phyloP scores from a whole-genome alignment of 495 filamentous ascomycete species.

The Penicillium argentinense region DNA sequence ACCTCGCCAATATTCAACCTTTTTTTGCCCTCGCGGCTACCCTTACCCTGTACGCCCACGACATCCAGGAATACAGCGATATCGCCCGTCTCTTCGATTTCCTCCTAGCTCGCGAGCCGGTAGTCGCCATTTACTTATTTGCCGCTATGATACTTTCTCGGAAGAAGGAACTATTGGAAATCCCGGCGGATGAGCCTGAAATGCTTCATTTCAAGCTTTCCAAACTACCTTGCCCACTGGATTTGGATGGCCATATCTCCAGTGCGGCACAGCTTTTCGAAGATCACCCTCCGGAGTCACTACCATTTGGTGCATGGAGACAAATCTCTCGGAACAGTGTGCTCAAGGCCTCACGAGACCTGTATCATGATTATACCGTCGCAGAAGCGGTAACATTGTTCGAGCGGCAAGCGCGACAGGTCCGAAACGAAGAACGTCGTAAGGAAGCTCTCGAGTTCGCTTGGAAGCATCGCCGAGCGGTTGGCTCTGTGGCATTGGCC shows the following conservation, averaged over 20 bases:
- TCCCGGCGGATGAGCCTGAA: constrained; percentile 81
- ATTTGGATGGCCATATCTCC: constrained; percentile 74
- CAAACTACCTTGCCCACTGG: constrained; percentile 81
- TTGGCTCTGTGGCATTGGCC: constrained; percentile 58
- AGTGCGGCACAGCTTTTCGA: constrained; percentile 62
- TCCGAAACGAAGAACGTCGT: constrained; percentile 60
- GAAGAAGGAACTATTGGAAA: constrained; percentile 76
- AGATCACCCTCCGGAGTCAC: constrained; percentile 67
- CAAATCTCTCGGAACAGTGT: constrained; percentile 72
- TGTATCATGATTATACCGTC: constrained; percentile 47
- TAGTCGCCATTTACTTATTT: constrained; percentile 87
- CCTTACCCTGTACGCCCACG: constrained; percentile 92
- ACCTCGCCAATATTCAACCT: constrained; percentile 75
- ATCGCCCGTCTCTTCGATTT: constrained; percentile 91
- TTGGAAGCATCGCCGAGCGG: constrained; percentile 60
- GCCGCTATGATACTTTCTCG: constrained; percentile 81
- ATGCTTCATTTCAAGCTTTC: constrained; percentile 89
- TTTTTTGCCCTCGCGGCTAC: constrained; percentile 92
- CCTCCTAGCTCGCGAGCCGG: constrained; percentile 78
- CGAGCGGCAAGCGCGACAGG: constrained; percentile 63
- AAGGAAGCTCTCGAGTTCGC: constrained; percentile 51
- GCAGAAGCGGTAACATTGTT: constrained; percentile 64
- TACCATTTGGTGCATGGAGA: constrained; percentile 65
- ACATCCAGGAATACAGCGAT: constrained; percentile 84
- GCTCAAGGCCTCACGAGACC: constrained; percentile 72